phyloP scores from a whole-genome alignment of 2,329 filamentous ascomycete species.

The Penicillium rolfsii region DNA sequence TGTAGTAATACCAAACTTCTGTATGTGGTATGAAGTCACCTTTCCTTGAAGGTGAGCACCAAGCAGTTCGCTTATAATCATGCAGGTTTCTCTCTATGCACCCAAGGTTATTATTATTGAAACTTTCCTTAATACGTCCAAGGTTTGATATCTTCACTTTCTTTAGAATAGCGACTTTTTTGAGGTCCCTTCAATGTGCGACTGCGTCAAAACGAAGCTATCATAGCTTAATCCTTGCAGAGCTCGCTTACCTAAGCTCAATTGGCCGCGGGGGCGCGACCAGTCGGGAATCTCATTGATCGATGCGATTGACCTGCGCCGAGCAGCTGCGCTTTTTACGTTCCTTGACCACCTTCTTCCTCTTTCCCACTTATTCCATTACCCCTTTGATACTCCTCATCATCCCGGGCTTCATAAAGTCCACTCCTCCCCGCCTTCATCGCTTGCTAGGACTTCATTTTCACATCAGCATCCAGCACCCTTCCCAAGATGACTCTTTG shows the following conservation, averaged over 20 bases:
- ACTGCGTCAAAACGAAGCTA: not conserved
- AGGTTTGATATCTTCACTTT: too few species aligned
- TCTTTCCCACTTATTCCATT: not conserved
- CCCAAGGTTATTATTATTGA: too few species aligned
- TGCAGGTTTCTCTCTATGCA: too few species aligned
- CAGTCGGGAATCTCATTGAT: not conserved
- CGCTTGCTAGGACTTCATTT: not conserved
- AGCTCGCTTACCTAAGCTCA: constrained; percentile 8
- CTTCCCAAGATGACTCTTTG: constrained; percentile 74
- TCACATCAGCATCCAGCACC: not conserved
- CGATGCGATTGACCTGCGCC: constrained; percentile 7
- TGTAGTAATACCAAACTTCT: too few species aligned
- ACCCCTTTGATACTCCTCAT: not conserved
- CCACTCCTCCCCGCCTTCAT: not conserved
- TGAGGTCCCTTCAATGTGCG: too few species aligned
- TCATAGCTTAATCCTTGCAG: too few species aligned
- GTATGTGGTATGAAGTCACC: too few species aligned
- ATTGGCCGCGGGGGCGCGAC: constrained; percentile 9
- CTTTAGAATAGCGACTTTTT: too few species aligned
- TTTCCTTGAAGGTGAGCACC: too few species aligned
- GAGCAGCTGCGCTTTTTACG: not conserved
- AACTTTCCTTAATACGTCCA: too few species aligned
- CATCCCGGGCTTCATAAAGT: not conserved
- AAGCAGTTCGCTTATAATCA: too few species aligned
- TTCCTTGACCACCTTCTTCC: not conserved